Conservation (phyloP, 2,329 filamentous ascomycete genomes). For the Verticillium isaacii region DNA sequence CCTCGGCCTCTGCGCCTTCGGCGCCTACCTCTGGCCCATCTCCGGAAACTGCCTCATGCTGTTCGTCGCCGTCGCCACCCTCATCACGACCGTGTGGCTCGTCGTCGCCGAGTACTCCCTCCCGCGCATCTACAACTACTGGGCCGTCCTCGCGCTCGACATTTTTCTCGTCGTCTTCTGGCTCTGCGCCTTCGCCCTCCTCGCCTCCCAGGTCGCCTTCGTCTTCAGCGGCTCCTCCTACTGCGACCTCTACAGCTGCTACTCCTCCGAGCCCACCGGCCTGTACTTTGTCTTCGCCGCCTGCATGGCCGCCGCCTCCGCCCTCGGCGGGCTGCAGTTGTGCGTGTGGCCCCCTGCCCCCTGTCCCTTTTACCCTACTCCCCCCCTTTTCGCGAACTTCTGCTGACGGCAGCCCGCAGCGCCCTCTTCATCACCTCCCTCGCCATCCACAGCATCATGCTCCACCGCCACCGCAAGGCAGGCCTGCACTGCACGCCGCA, state of each 20-base stretch:
- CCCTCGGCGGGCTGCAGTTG: slow-evolving; percentile 37
- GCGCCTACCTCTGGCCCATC: slow-evolving; percentile 27
- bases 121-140: slow-evolving; percentile 44
- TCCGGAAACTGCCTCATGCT: slow-evolving; percentile 28
- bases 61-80: slow-evolving; percentile 36
- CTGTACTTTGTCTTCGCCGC: slow-evolving; percentile 11
- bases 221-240: slow-evolving; percentile 15
- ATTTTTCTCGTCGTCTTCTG: slow-evolving; percentile 48
- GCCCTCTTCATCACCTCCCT: slow-evolving; percentile 36
- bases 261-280: slow-evolving; percentile 13
- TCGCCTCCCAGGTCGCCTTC: slow-evolving; percentile 29
- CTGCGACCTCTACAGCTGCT: slow-evolving; percentile 18
- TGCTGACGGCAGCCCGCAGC: slow-evolving; percentile 20
- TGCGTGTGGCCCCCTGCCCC: slow-evolving; percentile 24
- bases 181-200: slow-evolving; percentile 38
- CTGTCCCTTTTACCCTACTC: too few relatives aligned
- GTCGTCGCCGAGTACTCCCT: slow-evolving; percentile 35
- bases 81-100: slow-evolving; percentile 41
- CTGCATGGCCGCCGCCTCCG: slow-evolving; percentile 29
- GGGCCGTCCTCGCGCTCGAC: slow-evolving; percentile 46
- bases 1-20: slow-evolving; percentile 43
- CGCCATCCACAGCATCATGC: slow-evolving; percentile 32
- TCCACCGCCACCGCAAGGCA: slow-evolving; percentile 37
- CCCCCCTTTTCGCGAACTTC: neutral
- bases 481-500: slow-evolving; percentile 34